These are phyloP conservation scores for Fonsecaea pedrosoi DNA, from an alignment of 2,329 filamentous ascomycete genomes.

Conservation along the genomic window DNA sequence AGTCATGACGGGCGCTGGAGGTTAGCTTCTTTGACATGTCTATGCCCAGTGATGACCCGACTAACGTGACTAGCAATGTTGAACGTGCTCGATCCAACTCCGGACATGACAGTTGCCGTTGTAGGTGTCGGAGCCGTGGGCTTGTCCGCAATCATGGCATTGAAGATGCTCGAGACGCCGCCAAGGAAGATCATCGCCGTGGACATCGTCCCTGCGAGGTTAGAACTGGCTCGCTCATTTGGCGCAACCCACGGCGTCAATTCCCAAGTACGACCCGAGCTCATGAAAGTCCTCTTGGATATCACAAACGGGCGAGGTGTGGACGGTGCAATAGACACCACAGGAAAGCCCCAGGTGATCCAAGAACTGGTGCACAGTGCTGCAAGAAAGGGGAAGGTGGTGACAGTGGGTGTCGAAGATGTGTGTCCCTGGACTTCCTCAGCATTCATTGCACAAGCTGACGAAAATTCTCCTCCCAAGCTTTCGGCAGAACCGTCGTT, in stretches of 20 bases:
- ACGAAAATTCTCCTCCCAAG: constrained; percentile 11
- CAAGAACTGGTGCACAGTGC: constrained; percentile 37
- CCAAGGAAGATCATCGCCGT: constrained; percentile 51
- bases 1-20: constrained; percentile 45
- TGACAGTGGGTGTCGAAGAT: constrained; percentile 38
- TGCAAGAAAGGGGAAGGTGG: constrained; percentile 39
- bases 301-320: constrained; percentile 39
- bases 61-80: constrained; percentile 36
- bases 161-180: constrained; percentile 40
- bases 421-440: constrained; percentile 13
- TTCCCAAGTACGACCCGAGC: constrained; percentile 41
- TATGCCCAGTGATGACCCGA: neutral
- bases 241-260: constrained; percentile 55
- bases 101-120: constrained; percentile 41
- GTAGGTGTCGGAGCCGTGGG: constrained; percentile 46
- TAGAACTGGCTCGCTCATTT: constrained; percentile 53
- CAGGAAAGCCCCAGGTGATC: constrained; percentile 33
- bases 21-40: constrained; percentile 16
- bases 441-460: neutral
- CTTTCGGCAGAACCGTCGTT: constrained; percentile 34
- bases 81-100: constrained; percentile 35
- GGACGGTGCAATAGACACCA: constrained; percentile 39
- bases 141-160: constrained; percentile 45
- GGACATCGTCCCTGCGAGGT: constrained; percentile 52
- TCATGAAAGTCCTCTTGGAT: constrained; percentile 43